phyloP scores from a whole-genome alignment of 139 green algal genomes.

The Chlorella sp. region DNA sequence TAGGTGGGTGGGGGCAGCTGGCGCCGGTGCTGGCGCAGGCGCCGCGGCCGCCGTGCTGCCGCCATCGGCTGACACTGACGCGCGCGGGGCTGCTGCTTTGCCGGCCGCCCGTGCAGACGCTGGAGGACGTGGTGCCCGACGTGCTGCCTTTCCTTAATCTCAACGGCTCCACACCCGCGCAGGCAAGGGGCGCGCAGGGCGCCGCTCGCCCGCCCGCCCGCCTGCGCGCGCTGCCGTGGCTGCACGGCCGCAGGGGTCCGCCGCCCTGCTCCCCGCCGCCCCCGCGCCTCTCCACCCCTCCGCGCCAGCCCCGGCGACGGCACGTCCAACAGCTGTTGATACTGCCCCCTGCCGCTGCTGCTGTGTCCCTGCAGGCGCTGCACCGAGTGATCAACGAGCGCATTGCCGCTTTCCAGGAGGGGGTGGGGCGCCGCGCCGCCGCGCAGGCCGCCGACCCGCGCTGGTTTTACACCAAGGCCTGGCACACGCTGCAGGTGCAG shows the following conservation, averaged over 20 bases:
- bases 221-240: not conserved
- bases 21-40: no score
- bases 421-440: constrained; percentile 45
- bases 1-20: no score
- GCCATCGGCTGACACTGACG: no score
- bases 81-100: constrained; percentile 3
- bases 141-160: constrained; percentile 47
- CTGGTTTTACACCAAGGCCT: not conserved
- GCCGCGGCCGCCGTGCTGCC: no score
- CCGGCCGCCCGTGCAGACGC: constrained; percentile 31
- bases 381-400: constrained; percentile 57
- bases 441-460: constrained; percentile 20
- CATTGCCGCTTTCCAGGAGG: constrained; percentile 73
- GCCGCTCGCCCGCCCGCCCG: not conserved
- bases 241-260: not conserved
- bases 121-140: constrained; percentile 47
- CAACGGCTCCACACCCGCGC: constrained; percentile 20
- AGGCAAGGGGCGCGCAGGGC: not conserved
- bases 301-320: no score
- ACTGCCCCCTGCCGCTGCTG: not conserved
- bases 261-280: not conserved
- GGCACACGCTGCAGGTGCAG: not conserved
- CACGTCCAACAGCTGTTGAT: not conserved
- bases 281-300: not conserved
- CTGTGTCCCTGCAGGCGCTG: constrained; percentile 40